Base-by-base conservation (phyloP, 768 basidiomycete species). In the Ramaria sp. region DNA sequence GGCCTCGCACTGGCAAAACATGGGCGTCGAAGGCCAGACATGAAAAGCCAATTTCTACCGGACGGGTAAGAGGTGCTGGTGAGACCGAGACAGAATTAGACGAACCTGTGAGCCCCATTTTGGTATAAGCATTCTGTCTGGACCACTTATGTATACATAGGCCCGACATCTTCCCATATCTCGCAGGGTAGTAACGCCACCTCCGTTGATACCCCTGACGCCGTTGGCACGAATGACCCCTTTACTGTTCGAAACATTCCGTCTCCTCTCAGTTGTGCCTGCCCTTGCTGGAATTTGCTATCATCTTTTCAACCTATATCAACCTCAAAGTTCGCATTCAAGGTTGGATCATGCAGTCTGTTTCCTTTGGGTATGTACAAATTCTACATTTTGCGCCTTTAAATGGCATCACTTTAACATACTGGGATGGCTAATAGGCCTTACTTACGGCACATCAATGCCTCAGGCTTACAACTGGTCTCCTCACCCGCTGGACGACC, bases 361-460 rank as follows among this genome's bases (percentile, higher is more conserved):
- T 37, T 75, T 78, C 9, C 68, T 89, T 27, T 90, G 88, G 88
- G 87, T 85, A 61, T 18, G 76, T 61, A 45, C 50, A 39, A 28
- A 30, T 51, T 13, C 41, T 36, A n/a, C 13, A 8, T 18, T 56
- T 55, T 22, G n/a, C n/a, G 41, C 13, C 37, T 36, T 51, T n/a
- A n/a, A 49, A 39, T 36, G 16, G 1, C 20, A 49, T 43, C 16
- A n/a, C 16, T n/a, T 18, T 41, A 18, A 41, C 18, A 18, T 10
- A n/a, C 34, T 30, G 8, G 54, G 39, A 34, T 37, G 18, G 39
- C 41, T 37, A n/a, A n/a, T 59, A 91, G 90, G 78, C 88, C 1
- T 69, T 89, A 22, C 72, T 93, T 5, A 95, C 93, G 13, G 94
- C 87, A 20, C 83, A 87, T 64, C 93, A 95, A 67, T 95, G 91